A percentile compares a stretch with the other conserved stretches of the same genome.
Evolutionary conservation across 2,329 filamentous ascomycete genomes (phyloP).

Genomic region (Amylocarpus encephaloides): DNA sequence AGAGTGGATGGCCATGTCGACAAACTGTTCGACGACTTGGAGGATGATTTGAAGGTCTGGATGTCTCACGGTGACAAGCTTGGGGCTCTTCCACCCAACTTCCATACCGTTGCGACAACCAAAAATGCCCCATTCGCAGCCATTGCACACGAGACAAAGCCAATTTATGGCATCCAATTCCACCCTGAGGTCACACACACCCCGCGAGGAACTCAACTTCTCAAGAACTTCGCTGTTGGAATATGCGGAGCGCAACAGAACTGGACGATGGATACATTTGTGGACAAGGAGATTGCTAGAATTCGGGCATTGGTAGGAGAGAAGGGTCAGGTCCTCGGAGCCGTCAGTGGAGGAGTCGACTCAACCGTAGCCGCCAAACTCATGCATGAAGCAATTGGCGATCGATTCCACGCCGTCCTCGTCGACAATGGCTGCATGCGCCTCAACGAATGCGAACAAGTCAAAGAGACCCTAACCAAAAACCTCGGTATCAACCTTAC

Average conservation of each 20-base stretch:
- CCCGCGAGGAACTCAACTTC: conserved; percentile 58
- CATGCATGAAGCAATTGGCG: conserved; percentile 79
- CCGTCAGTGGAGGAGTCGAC: conserved; percentile 80
- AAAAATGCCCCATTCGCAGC: conserved; percentile 72
- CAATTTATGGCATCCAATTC: conserved; percentile 67
- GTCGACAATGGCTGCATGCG: conserved; percentile 84
- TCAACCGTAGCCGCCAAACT: conserved; percentile 80
- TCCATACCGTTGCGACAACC: conserved; percentile 68
- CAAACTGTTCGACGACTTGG: conserved; percentile 70
- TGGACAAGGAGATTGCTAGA: conserved; percentile 70
- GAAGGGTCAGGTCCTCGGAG: conserved; percentile 72
- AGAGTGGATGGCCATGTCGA: conserved; percentile 60
- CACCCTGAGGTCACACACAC: conserved; percentile 78
- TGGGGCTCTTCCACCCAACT: conserved; percentile 62
- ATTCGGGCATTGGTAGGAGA: conserved; percentile 79
- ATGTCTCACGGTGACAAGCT: conserved; percentile 94
- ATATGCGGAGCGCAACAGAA: conserved; percentile 72
- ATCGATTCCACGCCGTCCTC: conserved; percentile 73
- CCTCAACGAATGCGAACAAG: conserved; percentile 74
- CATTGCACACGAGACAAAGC: conserved; percentile 65
- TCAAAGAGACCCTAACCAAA: conserved; percentile 70
- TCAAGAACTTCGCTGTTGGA: conserved; percentile 76
- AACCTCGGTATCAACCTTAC: conserved; percentile 88
- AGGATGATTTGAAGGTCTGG: conserved; percentile 63
- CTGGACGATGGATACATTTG: conserved; percentile 84